Evolutionary conservation across 768 basidiomycete genomes (phyloP).

Genomic region (Leccinum uliginosum): DNA sequence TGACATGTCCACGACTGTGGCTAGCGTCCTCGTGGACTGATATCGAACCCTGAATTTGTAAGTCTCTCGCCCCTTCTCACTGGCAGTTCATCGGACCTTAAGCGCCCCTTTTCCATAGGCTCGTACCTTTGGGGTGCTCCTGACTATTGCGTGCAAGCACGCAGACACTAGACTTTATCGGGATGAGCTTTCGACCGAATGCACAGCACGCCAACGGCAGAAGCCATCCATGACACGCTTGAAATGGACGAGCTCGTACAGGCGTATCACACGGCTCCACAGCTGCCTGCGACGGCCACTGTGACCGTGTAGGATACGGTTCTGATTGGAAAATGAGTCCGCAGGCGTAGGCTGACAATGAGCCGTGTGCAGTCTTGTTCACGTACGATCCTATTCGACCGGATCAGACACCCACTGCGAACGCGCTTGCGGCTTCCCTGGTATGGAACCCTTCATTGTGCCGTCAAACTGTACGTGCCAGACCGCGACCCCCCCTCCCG

Average conservation of each 20-base stretch:
- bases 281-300: slow-evolving; percentile 8
- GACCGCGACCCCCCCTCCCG: not conserved
- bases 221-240: slow-evolving; percentile 1
- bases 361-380: not conserved
- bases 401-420: not conserved
- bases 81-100: slow-evolving; percentile 31
- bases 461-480: slow-evolving; percentile 3
- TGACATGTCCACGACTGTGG: slow-evolving; percentile 4
- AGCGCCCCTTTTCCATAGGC: slow-evolving; percentile 26
- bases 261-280: slow-evolving; percentile 14
- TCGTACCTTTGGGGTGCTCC: slow-evolving; percentile 4
- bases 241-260: slow-evolving; percentile 13
- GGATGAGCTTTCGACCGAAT: not conserved
- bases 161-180: slow-evolving; percentile 8
- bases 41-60: slow-evolving; percentile 20
- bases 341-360: not conserved
- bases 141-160: slow-evolving; percentile 2
- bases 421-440: not conserved
- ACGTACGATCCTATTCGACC: not conserved
- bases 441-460: not conserved
- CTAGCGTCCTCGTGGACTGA: slow-evolving; percentile 11
- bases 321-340: not conserved
- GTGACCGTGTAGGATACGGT: not conserved
- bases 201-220: slow-evolving; percentile 23
- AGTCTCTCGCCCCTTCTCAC: slow-evolving; percentile 15